Base-by-base conservation (phyloP, 495 filamentous ascomycete species). In the Lasiosphaeriaceae sp. region DNA sequence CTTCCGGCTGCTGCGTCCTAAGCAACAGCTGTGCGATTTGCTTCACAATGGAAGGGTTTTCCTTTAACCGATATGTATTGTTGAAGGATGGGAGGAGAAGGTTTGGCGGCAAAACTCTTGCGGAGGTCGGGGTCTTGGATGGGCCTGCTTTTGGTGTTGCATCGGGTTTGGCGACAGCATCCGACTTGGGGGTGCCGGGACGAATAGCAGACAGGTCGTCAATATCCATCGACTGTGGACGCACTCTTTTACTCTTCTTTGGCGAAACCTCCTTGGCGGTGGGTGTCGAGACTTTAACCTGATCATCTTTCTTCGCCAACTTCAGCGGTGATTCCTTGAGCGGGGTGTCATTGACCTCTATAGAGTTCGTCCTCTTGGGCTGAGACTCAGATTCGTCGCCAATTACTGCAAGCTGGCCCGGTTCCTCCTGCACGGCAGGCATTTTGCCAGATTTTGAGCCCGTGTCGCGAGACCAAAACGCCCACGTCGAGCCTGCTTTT, bases 401-500 rank as follows among this genome's bases (percentile, higher is more conserved):
- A 20, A 81, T 81, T n/a, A 90, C 78, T 11, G 86, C 84, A 12
- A 90, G 71, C 65, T 93, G 85, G 2, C 87, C 86, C 26, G 80
- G 65, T 61, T 87, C 80, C 11, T 73, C 65, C 7, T 56, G 41
- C 29, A 54, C 14, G 0, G 46, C 37, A 3, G 59, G 22, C 41
- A 66, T 70, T 35, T 77, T 72, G 22, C 64, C 66, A 2, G 76
- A 52, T 51, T 65, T 74, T 20, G 68, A 59, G 9, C 81, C 63
- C 19, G 78, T 70, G 17, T 90, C 88, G 53, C 81, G 83, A 7
- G 87, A 90, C 88, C 88, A 95, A 59, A 95, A 95, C 1, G 86
- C 90, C 90, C 90, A 95, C 1, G 86, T 88, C 7, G 88, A 88
- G 19, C 86, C 80, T 57, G 77, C 83, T 29, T 68, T 71, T 19